phyloP scores from a whole-genome alignment of 805 yeast genomes.

The Cyberlindnera samutprakarnensis region DNA sequence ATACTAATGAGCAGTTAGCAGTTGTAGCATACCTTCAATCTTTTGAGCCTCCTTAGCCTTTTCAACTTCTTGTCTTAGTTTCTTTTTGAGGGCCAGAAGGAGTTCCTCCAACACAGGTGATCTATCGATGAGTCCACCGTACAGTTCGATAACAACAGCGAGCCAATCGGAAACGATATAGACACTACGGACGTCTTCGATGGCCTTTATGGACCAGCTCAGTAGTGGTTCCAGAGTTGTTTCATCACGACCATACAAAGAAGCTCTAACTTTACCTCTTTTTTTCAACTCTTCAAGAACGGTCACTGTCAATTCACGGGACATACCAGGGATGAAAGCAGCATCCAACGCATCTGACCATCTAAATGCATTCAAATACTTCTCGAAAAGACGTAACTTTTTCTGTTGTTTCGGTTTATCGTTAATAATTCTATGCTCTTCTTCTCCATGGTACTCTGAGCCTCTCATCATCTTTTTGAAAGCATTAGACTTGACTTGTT shows the following conservation, averaged over 20 bases:
- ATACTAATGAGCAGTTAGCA: conserved; percentile 50
- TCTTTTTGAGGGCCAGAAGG: conserved; percentile 49
- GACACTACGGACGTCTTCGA: conserved; percentile 72
- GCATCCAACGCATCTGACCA: conserved; percentile 91
- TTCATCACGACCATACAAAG: conserved; percentile 79
- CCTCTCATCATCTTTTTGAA: conserved; percentile 85
- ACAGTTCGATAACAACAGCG: conserved; percentile 64
- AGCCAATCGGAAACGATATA: conserved; percentile 64
- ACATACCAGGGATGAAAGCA: conserved; percentile 73
- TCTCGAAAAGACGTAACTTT: conserved; percentile 76
- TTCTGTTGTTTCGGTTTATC: conserved; percentile 48
- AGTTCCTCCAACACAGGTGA: conserved; percentile 75
- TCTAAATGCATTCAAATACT: conserved; percentile 74
- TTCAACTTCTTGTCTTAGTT: conserved; percentile 59
- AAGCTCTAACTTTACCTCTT: conserved; percentile 82
- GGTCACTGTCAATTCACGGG: conserved; percentile 74
- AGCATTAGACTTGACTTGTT: conserved; percentile 47
- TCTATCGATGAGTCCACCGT: conserved; percentile 63
- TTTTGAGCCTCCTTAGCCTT: conserved; percentile 83
- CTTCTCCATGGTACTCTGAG: conserved; percentile 83
- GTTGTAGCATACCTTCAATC: conserved; percentile 89
- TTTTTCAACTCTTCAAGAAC: conserved; percentile 80
- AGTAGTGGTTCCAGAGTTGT: conserved; percentile 76
- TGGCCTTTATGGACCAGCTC: conserved; percentile 68
- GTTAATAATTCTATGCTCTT: conserved; percentile 63